phyloP scores from a whole-genome alignment of 2,329 filamentous ascomycete species.

The Botryosphaeria dothidea region DNA sequence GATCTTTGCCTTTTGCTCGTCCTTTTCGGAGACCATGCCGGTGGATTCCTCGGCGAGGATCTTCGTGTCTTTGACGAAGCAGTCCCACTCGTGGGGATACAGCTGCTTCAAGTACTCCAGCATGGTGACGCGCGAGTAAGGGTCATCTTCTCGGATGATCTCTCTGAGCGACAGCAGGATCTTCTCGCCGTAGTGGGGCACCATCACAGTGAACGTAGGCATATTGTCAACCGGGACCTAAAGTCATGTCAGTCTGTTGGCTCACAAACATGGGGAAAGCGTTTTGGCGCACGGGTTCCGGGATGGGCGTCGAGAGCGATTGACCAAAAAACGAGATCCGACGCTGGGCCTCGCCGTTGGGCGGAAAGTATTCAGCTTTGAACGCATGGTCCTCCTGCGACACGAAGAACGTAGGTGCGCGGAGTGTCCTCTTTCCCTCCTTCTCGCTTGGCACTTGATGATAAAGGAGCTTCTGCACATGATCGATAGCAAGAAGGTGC shows the following conservation, averaged over 20 bases:
- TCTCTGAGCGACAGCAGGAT: constrained; percentile 94
- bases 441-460: constrained; percentile 99
- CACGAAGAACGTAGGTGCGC: constrained; percentile 97
- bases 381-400: constrained; percentile 99
- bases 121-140: constrained; percentile 94
- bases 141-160: constrained; percentile 98
- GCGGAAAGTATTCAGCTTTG: constrained; percentile 98
- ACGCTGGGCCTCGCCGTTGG: constrained; percentile 91
- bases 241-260: background rate
- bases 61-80: constrained; percentile 99
- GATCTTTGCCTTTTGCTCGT: constrained; percentile 97
- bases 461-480: constrained; percentile 97
- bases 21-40: constrained; percentile 90
- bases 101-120: constrained; percentile 97
- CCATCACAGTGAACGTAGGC: constrained; percentile 97
- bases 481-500: constrained; percentile 93
- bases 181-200: constrained; percentile 98
- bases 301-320: constrained; percentile 93
- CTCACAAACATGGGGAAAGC: background rate
- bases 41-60: constrained; percentile 97
- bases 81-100: constrained; percentile 98
- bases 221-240: constrained; percentile 86
- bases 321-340: constrained; percentile 99
- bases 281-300: constrained; percentile 78
- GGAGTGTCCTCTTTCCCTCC: constrained; percentile 92